phyloP scores from a whole-genome alignment of 169 alveolate genomes.

The Plasmodium gaboni region DNA sequence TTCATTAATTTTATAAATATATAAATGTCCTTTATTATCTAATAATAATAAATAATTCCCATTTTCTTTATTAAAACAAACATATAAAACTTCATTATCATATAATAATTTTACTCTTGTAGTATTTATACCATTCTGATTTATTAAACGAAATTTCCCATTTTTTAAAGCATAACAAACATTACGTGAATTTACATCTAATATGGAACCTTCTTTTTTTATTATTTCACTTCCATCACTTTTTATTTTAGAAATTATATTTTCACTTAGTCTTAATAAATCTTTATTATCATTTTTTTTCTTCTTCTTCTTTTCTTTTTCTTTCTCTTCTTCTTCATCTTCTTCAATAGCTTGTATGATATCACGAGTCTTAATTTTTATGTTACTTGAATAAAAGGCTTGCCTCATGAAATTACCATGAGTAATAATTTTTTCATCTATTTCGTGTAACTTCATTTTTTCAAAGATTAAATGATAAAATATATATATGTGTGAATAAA shows the following conservation, averaged over 20 bases:
- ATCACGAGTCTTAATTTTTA: constrained; percentile 20
- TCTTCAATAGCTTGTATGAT: constrained; percentile 15
- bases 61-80: constrained; percentile 50
- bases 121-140: constrained; percentile 69
- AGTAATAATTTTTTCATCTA: constrained; percentile 18
- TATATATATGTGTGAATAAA: too few relatives aligned
- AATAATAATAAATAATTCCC: constrained; percentile 48
- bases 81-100: constrained; percentile 68
- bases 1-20: constrained; percentile 67
- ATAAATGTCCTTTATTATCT: constrained; percentile 68
- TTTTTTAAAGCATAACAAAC: constrained; percentile 63
- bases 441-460: constrained; percentile 43
- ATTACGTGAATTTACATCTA: constrained; percentile 68
- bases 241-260: constrained; percentile 58
- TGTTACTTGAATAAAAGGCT: constrained; percentile 36
- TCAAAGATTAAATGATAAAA: not conserved
- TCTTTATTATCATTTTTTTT: not conserved
- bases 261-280: constrained; percentile 41
- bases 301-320: too few relatives aligned
- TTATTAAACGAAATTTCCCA: constrained; percentile 73
- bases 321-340: not conserved
- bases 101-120: constrained; percentile 65
- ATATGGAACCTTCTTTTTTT: constrained; percentile 72
- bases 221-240: constrained; percentile 54
- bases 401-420: constrained; percentile 44